A percentile compares a stretch with the other conserved stretches of the same genome.
These are phyloP conservation scores for Talaromyces verruculosus DNA, from an alignment of 2,329 filamentous ascomycete species.

Conservation along the genomic window DNA sequence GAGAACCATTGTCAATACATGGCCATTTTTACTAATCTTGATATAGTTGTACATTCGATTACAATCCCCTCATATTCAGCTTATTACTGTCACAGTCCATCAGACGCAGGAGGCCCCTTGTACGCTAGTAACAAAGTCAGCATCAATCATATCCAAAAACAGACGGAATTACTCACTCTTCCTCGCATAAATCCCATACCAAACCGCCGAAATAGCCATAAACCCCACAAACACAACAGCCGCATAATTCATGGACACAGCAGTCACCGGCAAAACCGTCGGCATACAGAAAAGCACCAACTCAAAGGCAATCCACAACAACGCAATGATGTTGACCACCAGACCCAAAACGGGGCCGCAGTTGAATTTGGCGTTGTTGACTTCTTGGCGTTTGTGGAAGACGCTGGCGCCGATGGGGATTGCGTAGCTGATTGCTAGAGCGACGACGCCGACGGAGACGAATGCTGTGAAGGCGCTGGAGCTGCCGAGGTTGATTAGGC, in stretches of 20 bases:
- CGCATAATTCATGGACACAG: conserved; percentile 58
- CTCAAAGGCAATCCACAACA: conserved; percentile 55
- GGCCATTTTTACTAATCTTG: too few relatives aligned
- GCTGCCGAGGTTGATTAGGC: conserved; percentile 52
- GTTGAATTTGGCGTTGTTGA: conserved; percentile 51
- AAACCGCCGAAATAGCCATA: conserved; percentile 50
- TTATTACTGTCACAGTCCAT: conserved; percentile 23
- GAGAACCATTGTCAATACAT: too few relatives aligned
- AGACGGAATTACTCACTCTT: conserved; percentile 45
- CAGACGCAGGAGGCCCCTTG: conserved; percentile 38
- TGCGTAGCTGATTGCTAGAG: conserved; percentile 56
- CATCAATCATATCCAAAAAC: background rate
- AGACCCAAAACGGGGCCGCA: conserved; percentile 47
- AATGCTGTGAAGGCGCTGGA: conserved; percentile 52
- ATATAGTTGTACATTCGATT: background rate
- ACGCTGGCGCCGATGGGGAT: conserved; percentile 58
- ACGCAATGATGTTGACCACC: conserved; percentile 48
- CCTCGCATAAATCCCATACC: conserved; percentile 54
- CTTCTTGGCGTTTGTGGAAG: conserved; percentile 48
- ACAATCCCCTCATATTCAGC: background rate
- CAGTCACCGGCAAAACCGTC: conserved; percentile 54
- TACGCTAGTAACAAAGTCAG: conserved; percentile 29
- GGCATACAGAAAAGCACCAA: conserved; percentile 57
- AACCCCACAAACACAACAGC: conserved; percentile 59
- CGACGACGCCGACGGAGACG: conserved; percentile 57